Evolutionary conservation across 1,284 basidiomycete genomes (phyloP).

Genomic region (Meira miltonrushii): DNA sequence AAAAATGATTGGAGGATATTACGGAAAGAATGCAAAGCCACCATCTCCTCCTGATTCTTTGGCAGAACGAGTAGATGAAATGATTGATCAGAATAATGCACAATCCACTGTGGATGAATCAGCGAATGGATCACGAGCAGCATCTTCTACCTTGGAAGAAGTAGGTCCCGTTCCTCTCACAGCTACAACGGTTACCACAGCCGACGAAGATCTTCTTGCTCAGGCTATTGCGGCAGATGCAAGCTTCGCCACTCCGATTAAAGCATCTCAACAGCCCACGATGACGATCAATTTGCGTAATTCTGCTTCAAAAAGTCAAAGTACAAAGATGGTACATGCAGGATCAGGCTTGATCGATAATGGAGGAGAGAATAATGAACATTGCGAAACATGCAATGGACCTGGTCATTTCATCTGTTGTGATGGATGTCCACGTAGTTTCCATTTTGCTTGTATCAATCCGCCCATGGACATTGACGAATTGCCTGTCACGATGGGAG

Average conservation of each 20-base stretch:
- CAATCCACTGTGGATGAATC: neutral
- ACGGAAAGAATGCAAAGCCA: neutral
- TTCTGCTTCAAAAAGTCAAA: neutral
- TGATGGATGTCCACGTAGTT: constrained; percentile 91
- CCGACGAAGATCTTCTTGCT: neutral
- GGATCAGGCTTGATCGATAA: neutral
- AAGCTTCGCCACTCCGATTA: too few relatives aligned
- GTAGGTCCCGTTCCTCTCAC: neutral
- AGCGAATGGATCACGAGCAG: neutral
- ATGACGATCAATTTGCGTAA: neutral
- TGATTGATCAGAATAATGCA: neutral
- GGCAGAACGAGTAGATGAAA: neutral
- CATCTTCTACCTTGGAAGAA: neutral
- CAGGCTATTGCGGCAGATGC: neutral
- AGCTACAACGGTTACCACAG: neutral
- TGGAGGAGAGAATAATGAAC: constrained; percentile 70
- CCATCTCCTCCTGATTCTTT: neutral
- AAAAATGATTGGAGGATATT: constrained; percentile 5
- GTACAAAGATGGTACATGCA: neutral
- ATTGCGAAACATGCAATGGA: constrained; percentile 80
- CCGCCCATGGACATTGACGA: constrained; percentile 86
- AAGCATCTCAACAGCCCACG: neutral
- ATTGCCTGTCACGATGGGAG: constrained; percentile 55
- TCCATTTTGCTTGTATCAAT: constrained; percentile 92
- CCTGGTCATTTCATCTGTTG: constrained; percentile 72